phyloP scores from a whole-genome alignment of 768 basidiomycete species.

The Leucocoprinus sp. region DNA sequence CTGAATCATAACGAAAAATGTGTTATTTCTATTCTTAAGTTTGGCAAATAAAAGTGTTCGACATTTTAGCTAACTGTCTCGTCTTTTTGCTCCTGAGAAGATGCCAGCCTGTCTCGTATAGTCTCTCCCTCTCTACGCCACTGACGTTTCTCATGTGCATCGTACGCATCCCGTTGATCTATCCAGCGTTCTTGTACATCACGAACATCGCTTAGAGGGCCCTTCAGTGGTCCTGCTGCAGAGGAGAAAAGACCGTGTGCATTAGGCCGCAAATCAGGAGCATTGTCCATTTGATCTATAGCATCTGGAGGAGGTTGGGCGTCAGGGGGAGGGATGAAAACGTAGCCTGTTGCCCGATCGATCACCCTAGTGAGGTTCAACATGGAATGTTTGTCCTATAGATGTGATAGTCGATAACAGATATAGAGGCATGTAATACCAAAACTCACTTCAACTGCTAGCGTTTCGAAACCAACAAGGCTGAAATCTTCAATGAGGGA shows the following conservation, averaged over 20 bases:
- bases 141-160: constrained; percentile 67
- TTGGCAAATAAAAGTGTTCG: no score
- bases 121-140: constrained; percentile 73
- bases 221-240: constrained; percentile 47
- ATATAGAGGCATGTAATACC: no score
- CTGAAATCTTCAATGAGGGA: constrained; percentile 91
- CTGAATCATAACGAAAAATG: no score
- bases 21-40: no score
- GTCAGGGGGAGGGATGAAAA: constrained; percentile 59
- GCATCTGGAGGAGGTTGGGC: constrained; percentile 27
- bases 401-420: not conserved
- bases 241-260: constrained; percentile 58
- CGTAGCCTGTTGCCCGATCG: constrained; percentile 88
- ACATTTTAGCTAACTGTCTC: not conserved
- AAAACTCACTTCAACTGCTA: constrained; percentile 77
- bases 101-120: constrained; percentile 36
- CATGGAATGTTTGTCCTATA: constrained; percentile 92
- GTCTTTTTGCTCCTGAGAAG: not conserved
- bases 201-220: constrained; percentile 43
- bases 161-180: constrained; percentile 76
- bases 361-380: constrained; percentile 74
- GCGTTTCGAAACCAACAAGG: constrained; percentile 91
- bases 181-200: constrained; percentile 94
- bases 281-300: constrained; percentile 24
- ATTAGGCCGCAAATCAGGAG: constrained; percentile 50